phyloP scores from a whole-genome alignment of 176 grass and related monocot genomes.

The Carex parvula region DNA sequence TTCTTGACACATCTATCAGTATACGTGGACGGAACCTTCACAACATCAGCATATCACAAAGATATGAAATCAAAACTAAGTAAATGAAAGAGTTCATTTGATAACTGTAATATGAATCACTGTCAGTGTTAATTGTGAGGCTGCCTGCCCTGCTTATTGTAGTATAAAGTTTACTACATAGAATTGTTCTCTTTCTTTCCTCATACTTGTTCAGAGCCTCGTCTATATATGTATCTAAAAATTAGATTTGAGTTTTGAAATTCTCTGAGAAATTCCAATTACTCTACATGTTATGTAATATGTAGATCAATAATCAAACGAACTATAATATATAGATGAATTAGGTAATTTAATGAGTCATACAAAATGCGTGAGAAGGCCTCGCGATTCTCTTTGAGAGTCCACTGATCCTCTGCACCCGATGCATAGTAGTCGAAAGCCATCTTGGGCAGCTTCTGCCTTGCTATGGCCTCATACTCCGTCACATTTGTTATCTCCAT shows the following conservation, averaged over 20 bases:
- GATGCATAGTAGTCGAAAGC: conserved; percentile 87
- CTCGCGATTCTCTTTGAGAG: conserved; percentile 81
- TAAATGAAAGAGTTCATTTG: not conserved
- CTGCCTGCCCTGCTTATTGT: not conserved
- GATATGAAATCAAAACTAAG: conserved; percentile 11
- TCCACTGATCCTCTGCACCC: conserved; percentile 92
- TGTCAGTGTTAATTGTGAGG: not conserved
- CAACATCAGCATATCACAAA: not conserved
- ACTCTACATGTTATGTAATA: not conserved
- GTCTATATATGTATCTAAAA: not conserved
- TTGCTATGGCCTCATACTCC: conserved; percentile 88
- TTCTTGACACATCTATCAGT: conserved; percentile 87
- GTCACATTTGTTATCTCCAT: conserved; percentile 85
- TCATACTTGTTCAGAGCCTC: not conserved
- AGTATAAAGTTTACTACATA: not conserved
- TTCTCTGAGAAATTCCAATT: not conserved
- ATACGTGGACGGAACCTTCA: conserved; percentile 93
- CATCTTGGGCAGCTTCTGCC: conserved; percentile 93
- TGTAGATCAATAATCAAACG: not conserved
- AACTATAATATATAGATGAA: not conserved
- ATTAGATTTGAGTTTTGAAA: not conserved
- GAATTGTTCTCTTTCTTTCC: not conserved
- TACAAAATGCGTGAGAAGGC: conserved; percentile 92
- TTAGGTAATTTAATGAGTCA: not conserved
- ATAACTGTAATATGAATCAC: not conserved